phyloP scores from a whole-genome alignment of 2,329 filamentous ascomycete genomes.

The Lachnum nothofagi region DNA sequence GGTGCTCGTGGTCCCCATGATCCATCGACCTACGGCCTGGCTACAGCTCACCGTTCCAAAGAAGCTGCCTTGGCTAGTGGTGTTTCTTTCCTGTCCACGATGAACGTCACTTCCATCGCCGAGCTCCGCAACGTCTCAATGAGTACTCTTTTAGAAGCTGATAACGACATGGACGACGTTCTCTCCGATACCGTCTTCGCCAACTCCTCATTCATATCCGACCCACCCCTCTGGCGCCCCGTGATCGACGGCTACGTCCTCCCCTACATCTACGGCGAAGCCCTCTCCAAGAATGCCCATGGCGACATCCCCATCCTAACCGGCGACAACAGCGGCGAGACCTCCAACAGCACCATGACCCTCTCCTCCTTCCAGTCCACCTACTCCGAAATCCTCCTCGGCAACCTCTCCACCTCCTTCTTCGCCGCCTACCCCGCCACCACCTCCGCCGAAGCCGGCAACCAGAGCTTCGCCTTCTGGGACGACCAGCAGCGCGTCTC shows the following conservation, averaged over 20 bases:
- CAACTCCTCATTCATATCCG: constrained; percentile 16
- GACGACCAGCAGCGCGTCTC: constrained; percentile 26
- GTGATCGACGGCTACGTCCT: constrained; percentile 32
- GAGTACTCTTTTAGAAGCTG: constrained; percentile 15
- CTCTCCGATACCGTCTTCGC: constrained; percentile 26
- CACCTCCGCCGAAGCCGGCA: constrained; percentile 14
- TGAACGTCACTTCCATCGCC: constrained; percentile 24
- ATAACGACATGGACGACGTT: constrained; percentile 21
- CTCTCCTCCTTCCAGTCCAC: constrained; percentile 4
- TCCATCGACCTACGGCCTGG: constrained; percentile 27
- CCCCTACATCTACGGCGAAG: constrained; percentile 21
- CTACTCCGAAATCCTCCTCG: constrained; percentile 1
- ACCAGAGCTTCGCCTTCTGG: constrained; percentile 25
- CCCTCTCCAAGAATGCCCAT: constrained; percentile 19
- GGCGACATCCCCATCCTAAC: constrained; percentile 30
- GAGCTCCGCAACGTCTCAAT: constrained; percentile 21
- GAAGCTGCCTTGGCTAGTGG: constrained; percentile 20
- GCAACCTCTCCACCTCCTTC: constrained; percentile 2
- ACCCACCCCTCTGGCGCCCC: constrained; percentile 29
- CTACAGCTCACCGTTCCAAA: constrained; percentile 27
- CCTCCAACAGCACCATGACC: constrained; percentile 2
- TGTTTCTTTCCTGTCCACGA: constrained; percentile 12
- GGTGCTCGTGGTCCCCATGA: constrained; percentile 31
- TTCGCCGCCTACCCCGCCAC: constrained; percentile 11
- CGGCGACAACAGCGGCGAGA: constrained; percentile 28